Evolutionary conservation across 208 protist genomes (phyloP).

Genomic region (Blastocrithidia nonstop): DNA sequence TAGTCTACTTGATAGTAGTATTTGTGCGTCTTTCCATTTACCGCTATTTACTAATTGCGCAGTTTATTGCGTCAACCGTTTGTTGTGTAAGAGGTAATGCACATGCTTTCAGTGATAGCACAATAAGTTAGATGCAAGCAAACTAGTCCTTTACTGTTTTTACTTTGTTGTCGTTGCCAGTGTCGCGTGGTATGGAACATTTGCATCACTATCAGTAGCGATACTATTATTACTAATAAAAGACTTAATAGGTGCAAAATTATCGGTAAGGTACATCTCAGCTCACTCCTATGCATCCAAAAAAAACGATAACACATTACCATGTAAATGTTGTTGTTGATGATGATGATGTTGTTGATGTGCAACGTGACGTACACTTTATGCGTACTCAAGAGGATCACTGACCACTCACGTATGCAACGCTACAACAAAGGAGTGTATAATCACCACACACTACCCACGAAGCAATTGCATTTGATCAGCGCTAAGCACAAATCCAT

Average conservation of each 20-base stretch:
- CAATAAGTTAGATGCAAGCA: slow-evolving; percentile 11
- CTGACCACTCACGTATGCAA: slow-evolving; percentile 62
- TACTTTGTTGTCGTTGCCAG: not conserved
- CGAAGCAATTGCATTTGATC: slow-evolving; percentile 72
- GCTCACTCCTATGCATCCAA: too few relatives aligned
- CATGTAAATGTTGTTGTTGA: slow-evolving; percentile 6
- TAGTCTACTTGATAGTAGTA: too few relatives aligned
- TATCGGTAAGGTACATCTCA: too few relatives aligned
- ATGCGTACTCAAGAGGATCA: slow-evolving; percentile 46
- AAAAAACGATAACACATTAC: too few relatives aligned
- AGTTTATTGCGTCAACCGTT: slow-evolving; percentile 44
- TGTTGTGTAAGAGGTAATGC: slow-evolving; percentile 64
- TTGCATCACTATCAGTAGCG: slow-evolving; percentile 3
- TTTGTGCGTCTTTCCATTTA: slow-evolving; percentile 53
- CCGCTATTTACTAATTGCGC: slow-evolving; percentile 36
- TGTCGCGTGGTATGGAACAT: too few relatives aligned
- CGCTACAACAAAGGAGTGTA: slow-evolving; percentile 39
- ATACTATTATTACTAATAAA: slow-evolving; percentile 1
- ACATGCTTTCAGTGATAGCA: slow-evolving; percentile 83
- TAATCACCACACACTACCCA: slow-evolving; percentile 36
- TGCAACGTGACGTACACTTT: slow-evolving; percentile 3
- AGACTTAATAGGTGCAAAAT: too few relatives aligned
- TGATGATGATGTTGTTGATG: not conserved
- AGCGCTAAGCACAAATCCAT: slow-evolving; percentile 42
- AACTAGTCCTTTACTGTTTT: slow-evolving; percentile 3